Conservation (phyloP, 768 basidiomycete genomes). For the Dacryopinax spathularia region DNA sequence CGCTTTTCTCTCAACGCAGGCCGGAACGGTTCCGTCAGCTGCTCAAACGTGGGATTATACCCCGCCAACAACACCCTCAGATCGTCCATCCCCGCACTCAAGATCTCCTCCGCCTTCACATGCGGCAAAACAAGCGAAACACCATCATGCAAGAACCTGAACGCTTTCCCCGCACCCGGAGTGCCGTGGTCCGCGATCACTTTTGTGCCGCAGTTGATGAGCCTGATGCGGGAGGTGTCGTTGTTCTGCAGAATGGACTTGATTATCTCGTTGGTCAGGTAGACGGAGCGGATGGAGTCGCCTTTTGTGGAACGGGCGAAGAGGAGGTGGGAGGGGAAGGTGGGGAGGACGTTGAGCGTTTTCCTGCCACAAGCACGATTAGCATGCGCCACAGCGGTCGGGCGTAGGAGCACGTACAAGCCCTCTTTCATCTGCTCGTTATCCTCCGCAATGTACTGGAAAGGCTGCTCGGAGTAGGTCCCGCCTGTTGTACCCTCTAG, state of each 20-base stretch:
- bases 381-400: too few species aligned
- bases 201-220: constrained; percentile 89
- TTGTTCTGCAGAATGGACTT: constrained; percentile 68
- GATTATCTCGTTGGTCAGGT: constrained; percentile 74
- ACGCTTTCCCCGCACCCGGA: constrained; percentile 37
- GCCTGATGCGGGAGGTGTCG: constrained; percentile 67
- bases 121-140: constrained; percentile 73
- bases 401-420: constrained; percentile 55
- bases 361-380: constrained; percentile 39
- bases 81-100: constrained; percentile 40
- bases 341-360: constrained; percentile 50
- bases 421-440: constrained; percentile 58
- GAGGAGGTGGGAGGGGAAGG: constrained; percentile 62
- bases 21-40: constrained; percentile 48
- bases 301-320: constrained; percentile 69
- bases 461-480: constrained; percentile 80
- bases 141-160: constrained; percentile 73
- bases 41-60: constrained; percentile 66
- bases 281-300: constrained; percentile 51
- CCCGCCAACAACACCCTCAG: constrained; percentile 54
- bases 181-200: constrained; percentile 40
- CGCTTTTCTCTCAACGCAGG: constrained; percentile 38
- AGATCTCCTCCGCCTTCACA: constrained; percentile 46
- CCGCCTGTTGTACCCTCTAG: constrained; percentile 21
- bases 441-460: constrained; percentile 57